Percentiles rank a stretch among this genome's conserved stretches.
These are phyloP conservation scores for Pseudogymnoascus sp. DNA, from an alignment of 2,329 filamentous ascomycete species.

Conservation along the genomic window DNA sequence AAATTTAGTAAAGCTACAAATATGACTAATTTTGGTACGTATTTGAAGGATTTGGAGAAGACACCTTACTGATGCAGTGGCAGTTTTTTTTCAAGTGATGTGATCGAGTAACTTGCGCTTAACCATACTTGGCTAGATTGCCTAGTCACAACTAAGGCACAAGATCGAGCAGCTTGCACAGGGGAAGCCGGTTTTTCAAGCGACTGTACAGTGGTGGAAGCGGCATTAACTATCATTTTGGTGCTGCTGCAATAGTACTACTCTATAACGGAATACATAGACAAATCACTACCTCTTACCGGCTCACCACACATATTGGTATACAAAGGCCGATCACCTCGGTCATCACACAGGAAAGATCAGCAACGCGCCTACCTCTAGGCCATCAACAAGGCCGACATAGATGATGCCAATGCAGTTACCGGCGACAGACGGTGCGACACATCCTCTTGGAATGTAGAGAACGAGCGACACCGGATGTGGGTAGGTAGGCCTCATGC, in stretches of 20 bases:
- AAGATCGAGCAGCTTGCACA: too few relatives aligned
- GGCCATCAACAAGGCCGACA: conserved; percentile 27
- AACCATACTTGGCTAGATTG: too few relatives aligned
- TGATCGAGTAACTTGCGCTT: too few relatives aligned
- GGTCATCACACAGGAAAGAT: conserved; percentile 25
- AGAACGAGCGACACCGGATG: conserved; percentile 25
- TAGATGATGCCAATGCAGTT: conserved; percentile 25
- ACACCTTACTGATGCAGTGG: too few relatives aligned
- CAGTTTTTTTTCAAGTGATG: too few relatives aligned
- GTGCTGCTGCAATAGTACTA: not conserved
- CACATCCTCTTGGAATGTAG: conserved; percentile 29
- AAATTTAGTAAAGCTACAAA: too few relatives aligned
- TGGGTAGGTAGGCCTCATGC: conserved; percentile 18
- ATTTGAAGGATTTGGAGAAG: too few relatives aligned
- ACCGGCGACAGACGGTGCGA: not conserved
- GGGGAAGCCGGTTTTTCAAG: too few relatives aligned
- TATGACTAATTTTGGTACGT: too few relatives aligned
- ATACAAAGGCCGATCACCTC: conserved; percentile 23
- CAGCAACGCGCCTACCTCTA: conserved; percentile 26
- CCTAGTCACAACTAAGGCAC: too few relatives aligned
- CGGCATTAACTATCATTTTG: not conserved
- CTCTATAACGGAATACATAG: not conserved
- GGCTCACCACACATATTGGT: too few relatives aligned
- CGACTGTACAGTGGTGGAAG: not conserved
- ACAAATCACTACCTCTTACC: not conserved